Evolutionary conservation across 306 rosid genomes (phyloP).

Genomic region (Hippophae rhamnoides): DNA sequence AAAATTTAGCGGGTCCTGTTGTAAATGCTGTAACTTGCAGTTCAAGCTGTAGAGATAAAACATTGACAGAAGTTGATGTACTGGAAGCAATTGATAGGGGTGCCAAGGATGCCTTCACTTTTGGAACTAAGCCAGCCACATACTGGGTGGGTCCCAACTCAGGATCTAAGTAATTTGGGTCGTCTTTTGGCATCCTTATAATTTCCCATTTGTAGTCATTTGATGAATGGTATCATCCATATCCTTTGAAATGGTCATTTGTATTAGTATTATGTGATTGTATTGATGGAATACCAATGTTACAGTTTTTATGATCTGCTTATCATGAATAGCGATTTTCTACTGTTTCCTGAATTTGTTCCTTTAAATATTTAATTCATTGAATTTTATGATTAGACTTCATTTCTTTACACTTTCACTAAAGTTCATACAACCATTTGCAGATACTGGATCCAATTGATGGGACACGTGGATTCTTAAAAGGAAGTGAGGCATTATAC

Average conservation of each 20-base stretch:
- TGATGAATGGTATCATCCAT: too few relatives aligned
- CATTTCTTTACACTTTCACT: constrained; percentile 9
- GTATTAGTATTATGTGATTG: too few relatives aligned
- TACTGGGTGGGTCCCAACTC: constrained; percentile 64
- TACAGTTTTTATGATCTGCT: too few relatives aligned
- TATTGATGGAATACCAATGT: too few relatives aligned
- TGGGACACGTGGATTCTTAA: constrained; percentile 74
- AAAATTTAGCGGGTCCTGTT: constrained; percentile 53
- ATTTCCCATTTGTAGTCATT: neutral
- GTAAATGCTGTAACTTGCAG: constrained; percentile 37
- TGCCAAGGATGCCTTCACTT: constrained; percentile 49
- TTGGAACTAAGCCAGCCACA: constrained; percentile 68
- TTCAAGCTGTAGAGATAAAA: constrained; percentile 24
- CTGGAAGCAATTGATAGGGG: constrained; percentile 83
- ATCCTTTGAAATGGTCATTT: too few relatives aligned
- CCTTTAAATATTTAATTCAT: constrained; percentile 9
- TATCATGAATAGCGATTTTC: too few relatives aligned
- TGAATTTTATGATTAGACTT: constrained; percentile 12
- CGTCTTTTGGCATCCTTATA: neutral
- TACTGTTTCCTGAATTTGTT: neutral
- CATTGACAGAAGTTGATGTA: constrained; percentile 51
- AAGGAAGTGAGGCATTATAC: constrained; percentile 51
- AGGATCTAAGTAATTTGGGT: constrained; percentile 2
- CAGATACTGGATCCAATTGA: constrained; percentile 91
- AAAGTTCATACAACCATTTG: constrained; percentile 23